These are phyloP conservation scores for Davidsoniella neocaledoniae DNA, from an alignment of 2,329 filamentous ascomycete genomes.

Conservation along the genomic window DNA sequence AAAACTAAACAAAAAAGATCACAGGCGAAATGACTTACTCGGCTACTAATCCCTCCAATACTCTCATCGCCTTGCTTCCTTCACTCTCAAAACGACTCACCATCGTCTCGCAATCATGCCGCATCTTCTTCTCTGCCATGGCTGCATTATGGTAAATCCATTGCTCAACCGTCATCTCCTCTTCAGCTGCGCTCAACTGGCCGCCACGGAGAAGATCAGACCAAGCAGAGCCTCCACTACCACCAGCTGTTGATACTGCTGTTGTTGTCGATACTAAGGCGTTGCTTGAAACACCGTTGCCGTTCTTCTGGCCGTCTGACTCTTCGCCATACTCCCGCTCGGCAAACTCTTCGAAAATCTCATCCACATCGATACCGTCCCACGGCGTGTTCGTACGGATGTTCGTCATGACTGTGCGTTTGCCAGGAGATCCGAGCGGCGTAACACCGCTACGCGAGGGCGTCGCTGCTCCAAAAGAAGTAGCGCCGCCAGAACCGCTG, in stretches of 20 bases:
- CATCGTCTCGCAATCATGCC: constrained; percentile 65
- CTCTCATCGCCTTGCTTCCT: constrained; percentile 59
- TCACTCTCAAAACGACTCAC: constrained; percentile 72
- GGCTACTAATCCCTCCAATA: constrained; percentile 54
- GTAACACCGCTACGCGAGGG: neutral
- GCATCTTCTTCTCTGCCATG: constrained; percentile 63
- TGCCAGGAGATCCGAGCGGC: constrained; percentile 3
- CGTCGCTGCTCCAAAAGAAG: neutral
- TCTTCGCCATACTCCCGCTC: neutral
- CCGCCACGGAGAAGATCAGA: constrained; percentile 35
- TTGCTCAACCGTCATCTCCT: constrained; percentile 80
- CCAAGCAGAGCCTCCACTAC: constrained; percentile 29
- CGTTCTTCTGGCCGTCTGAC: neutral
- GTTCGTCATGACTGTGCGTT: constrained; percentile 14
- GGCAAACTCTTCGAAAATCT: constrained; percentile 37
- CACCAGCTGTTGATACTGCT: constrained; percentile 26
- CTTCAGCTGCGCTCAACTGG: constrained; percentile 58
- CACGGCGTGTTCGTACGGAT: constrained; percentile 47
- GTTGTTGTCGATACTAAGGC: neutral
- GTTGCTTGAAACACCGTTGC: neutral
- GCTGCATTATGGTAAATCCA: constrained; percentile 76
- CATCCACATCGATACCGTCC: constrained; percentile 61
- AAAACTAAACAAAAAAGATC: too few species aligned
- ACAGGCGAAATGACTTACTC: constrained; percentile 18
- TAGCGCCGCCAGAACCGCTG: neutral